Evolutionary conservation across 305 asterid genomes (phyloP).

Genomic region (Plantago coronopus): DNA sequence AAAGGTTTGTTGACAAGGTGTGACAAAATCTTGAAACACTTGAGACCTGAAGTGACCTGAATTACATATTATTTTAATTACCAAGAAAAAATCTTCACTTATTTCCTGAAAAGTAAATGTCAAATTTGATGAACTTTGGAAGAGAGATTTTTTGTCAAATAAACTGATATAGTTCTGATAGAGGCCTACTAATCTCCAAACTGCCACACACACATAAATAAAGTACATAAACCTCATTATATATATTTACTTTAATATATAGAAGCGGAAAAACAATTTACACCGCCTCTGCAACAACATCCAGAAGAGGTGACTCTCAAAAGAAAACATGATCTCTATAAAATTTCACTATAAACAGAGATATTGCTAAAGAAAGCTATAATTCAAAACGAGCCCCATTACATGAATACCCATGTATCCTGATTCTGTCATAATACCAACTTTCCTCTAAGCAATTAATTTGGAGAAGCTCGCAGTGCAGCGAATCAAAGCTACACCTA

Average conservation of each 20-base stretch:
- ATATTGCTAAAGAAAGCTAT: background rate
- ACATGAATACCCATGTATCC: background rate
- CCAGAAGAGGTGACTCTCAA: background rate
- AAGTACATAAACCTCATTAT: background rate
- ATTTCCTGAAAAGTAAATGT: background rate
- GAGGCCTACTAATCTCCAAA: background rate
- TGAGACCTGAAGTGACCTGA: background rate
- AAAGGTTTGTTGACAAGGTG: background rate
- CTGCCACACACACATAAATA: background rate
- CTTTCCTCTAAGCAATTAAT: slow-evolving; percentile 9
- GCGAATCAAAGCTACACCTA: slow-evolving; percentile 8
- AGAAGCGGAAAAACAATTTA: background rate
- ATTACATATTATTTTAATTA: background rate
- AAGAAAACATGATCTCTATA: background rate
- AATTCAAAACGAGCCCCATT: background rate
- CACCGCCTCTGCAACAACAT: slow-evolving; percentile 1
- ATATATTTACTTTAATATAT: background rate
- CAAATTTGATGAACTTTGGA: background rate
- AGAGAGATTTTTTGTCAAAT: background rate
- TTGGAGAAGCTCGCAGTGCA: background rate
- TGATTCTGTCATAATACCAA: background rate
- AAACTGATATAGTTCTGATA: background rate
- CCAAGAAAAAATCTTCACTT: background rate
- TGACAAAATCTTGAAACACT: background rate
- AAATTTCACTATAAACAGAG: background rate